These are phyloP conservation scores for Macrocybe sp. DNA, from an alignment of 1,284 basidiomycete species.

Conservation along the genomic window DNA sequence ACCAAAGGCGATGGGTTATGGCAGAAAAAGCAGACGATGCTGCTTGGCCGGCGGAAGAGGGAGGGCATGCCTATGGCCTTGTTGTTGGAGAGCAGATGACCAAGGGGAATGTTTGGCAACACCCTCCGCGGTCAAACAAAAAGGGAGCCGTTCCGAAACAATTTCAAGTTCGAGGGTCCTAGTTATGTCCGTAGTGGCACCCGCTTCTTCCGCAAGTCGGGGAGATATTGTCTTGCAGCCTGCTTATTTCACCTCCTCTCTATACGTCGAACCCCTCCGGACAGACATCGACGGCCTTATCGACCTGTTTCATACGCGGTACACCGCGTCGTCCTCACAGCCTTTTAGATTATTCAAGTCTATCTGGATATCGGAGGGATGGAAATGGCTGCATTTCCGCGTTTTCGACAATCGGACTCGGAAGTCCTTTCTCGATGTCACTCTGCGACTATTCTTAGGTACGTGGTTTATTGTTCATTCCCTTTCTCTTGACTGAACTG, in stretches of 20 bases:
- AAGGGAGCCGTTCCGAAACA: no score
- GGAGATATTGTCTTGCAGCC: constrained; percentile 66
- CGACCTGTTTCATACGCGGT: constrained; percentile 41
- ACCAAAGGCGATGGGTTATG: constrained; percentile 40
- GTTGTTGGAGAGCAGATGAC: constrained; percentile 2
- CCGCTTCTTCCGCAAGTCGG: constrained; percentile 34
- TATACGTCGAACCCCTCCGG: constrained; percentile 62
- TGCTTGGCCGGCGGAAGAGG: constrained; percentile 33
- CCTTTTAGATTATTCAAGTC: constrained; percentile 68
- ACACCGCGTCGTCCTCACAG: constrained; percentile 26
- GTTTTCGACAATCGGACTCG: constrained; percentile 61
- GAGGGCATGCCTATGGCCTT: constrained; percentile 24
- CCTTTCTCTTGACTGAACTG: not conserved
- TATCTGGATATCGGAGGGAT: constrained; percentile 62
- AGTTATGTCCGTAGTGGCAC: constrained; percentile 22
- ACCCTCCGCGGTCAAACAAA: not conserved
- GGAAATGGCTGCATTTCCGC: constrained; percentile 70
- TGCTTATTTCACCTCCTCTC: constrained; percentile 68
- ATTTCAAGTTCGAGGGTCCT: not conserved
- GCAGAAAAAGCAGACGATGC: constrained; percentile 65
- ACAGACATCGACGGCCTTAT: constrained; percentile 55
- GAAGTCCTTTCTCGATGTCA: constrained; percentile 51
- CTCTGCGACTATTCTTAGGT: constrained; percentile 66
- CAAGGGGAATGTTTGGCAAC: not conserved
- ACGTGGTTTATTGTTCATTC: not conserved